These are phyloP conservation scores for Aplosporella prunicola DNA, from an alignment of 2,329 filamentous ascomycete genomes.

Conservation along the genomic window DNA sequence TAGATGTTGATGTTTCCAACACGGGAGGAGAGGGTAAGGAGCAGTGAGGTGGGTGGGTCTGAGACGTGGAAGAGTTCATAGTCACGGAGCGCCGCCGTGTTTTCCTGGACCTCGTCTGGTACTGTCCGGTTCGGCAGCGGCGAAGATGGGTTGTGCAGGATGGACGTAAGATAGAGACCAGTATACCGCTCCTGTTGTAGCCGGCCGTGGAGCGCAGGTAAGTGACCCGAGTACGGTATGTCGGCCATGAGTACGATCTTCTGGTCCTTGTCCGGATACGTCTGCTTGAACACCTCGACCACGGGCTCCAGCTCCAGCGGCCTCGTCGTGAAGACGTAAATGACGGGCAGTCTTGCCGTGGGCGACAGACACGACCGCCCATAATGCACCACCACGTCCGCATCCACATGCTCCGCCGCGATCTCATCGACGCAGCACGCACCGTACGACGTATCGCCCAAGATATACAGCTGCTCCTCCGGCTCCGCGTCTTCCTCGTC, in stretches of 20 bases:
- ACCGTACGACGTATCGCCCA: constrained; percentile 94
- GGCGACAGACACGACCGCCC: constrained; percentile 87
- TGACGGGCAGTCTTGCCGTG: constrained; percentile 74
- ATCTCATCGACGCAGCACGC: constrained; percentile 96
- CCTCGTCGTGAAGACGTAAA: constrained; percentile 80
- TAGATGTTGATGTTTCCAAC: constrained; percentile 72
- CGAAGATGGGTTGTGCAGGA: constrained; percentile 70
- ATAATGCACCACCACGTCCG: constrained; percentile 89
- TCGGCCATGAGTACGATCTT: constrained; percentile 80
- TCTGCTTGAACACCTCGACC: constrained; percentile 52
- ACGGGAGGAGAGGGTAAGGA: constrained; percentile 78
- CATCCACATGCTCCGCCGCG: constrained; percentile 84
- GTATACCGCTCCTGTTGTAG: constrained; percentile 59
- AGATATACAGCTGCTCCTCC: constrained; percentile 59
- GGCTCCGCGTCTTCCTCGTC: constrained; percentile 17
- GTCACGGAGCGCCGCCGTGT: constrained; percentile 45
- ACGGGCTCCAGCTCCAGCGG: constrained; percentile 54
- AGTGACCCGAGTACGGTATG: constrained; percentile 72
- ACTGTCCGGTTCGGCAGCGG: constrained; percentile 75
- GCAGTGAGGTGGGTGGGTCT: constrained; percentile 67
- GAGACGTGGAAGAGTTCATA: constrained; percentile 81
- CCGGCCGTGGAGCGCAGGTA: constrained; percentile 46
- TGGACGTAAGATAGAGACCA: constrained; percentile 57
- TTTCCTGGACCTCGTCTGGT: constrained; percentile 39
- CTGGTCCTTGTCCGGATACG: constrained; percentile 54